Evolutionary conservation across 1,284 basidiomycete species (phyloP), one percentile per base, ranked within the genome.

Genomic region (Cutaneotrichosporon sp.): DNA sequence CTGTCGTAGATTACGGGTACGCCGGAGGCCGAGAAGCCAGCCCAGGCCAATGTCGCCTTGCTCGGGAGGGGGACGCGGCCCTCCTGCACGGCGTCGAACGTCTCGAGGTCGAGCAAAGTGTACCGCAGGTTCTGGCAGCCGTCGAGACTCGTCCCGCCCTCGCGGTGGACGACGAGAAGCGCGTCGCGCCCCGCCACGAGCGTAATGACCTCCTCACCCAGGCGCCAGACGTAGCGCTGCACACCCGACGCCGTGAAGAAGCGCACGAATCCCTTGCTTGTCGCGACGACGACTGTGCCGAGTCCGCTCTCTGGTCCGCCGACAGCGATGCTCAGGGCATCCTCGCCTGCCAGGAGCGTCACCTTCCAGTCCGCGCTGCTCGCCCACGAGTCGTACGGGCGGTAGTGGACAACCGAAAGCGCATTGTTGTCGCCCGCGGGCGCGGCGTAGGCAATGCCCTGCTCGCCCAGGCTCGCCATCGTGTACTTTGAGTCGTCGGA

Each of bases 1-100:
- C 90, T 92, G 72, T 98, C 95, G 75, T 91, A 97, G 67, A 97
- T 90, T 2, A 87, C 89, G 0, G 97, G 97, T 45, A 89, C 88
- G 34, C 91, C 89, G 79, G 92, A 88, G 62, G 89, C 85, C n/a
- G 89, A 91, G 68, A 97, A 87, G 6, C 97, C 97, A 57, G 93
- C 84, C 97, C 97, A 99, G 64, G 85, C 87, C 31, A 99, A 80
- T 0, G 85, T 86, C 29, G 88, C 85, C 6, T 87, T 87, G 73
- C 89, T 90, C 0, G 86, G 84, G 10, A 99, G 82, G 0, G 97
- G 97, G 2, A 99, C 77, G 16, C 87, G 82, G 54, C 93, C 92
- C 58, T 89, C 85, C 77, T 99, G 95, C 16, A 94, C 83, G 1
- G 93, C 84, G 68, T 91, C 91, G 69, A 92, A 94, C 65, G 90